phyloP scores from a whole-genome alignment of 495 filamentous ascomycete species.

The Trichoderma reesei region DNA sequence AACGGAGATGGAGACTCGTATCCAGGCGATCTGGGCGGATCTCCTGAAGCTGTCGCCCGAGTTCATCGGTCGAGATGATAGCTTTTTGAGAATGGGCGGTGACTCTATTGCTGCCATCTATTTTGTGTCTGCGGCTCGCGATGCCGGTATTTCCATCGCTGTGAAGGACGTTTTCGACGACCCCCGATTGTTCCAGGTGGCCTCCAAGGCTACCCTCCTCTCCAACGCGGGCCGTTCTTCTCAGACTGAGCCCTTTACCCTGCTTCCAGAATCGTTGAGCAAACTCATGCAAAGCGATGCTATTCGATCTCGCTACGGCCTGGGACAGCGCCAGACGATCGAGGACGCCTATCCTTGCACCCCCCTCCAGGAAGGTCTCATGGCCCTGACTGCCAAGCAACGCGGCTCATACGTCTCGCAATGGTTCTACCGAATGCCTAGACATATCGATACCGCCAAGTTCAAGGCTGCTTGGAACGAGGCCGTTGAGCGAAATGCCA shows the following conservation, averaged over 20 bases:
- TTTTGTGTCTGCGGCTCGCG: neutral
- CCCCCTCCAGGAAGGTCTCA: constrained; percentile 44
- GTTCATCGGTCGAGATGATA: constrained; percentile 35
- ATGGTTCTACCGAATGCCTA: neutral
- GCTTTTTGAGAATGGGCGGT: constrained; percentile 45
- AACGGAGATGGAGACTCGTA: neutral
- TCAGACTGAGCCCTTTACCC: constrained; percentile 3
- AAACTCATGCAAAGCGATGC: neutral
- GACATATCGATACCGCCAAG: neutral
- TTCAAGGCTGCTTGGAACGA: constrained; percentile 9
- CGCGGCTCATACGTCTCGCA: neutral
- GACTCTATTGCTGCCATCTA: constrained; percentile 32
- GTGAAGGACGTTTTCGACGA: constrained; percentile 32
- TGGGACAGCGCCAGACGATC: constrained; percentile 18
- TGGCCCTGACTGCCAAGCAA: constrained; percentile 2
- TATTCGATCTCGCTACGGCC: neutral
- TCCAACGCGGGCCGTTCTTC: neutral
- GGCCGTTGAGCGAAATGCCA: neutral
- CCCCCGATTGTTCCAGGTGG: constrained; percentile 21
- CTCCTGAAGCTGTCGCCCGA: neutral
- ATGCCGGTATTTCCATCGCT: neutral
- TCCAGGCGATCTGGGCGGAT: constrained; percentile 4
- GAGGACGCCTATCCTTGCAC: constrained; percentile 51
- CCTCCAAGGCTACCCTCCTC: constrained; percentile 5
- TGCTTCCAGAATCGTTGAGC: neutral